Evolutionary conservation across 2,329 filamentous ascomycete genomes (phyloP), one percentile per base, ranked within the genome.

Genomic region (Sclerotinia glacialis): DNA sequence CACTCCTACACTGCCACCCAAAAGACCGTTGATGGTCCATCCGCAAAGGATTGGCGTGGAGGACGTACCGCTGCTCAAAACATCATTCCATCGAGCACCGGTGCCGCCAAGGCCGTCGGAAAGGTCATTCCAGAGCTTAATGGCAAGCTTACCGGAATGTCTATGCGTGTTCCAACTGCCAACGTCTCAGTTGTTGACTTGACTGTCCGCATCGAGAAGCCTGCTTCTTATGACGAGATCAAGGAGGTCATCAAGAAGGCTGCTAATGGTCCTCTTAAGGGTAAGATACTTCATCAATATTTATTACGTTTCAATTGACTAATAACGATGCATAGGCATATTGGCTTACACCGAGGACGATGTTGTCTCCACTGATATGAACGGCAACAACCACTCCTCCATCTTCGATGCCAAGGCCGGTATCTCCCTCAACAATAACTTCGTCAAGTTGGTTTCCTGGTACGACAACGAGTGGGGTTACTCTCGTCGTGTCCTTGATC

Each of bases 401-500:
- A 96, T 98, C 87, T 97, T 99, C 83, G 95, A 99, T 81, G 93
- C 93, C 81, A 96, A 97, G 90, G 95, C 95, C 70, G 95, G 95
- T 87, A 98, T 99, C 83, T 91, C 93, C 74, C 90, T 99, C 77
- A 99, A 98, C 89, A 83, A 93, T 78, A 93, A 97, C 89, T 98
- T 98, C 81, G 89, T 97, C 87, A 99, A 99, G 91, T 87, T 99
- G 16, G 90, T 75, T 34, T 89, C 89, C 77, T 98, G 94, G 95
- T 97, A 97, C 84, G 93, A 97, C 87, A 98, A 98, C 87, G 94
- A 98, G 88, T 97, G 93, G 93, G 95, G 93, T 78, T 98, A 99
- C 90, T 96, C 91, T 81, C 93, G 93, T 85, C 95, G 91, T 88
- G 91, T 93, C 77, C 83, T 93, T 75, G 91, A 95, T 83, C 90